Evolutionary conservation across 1,284 basidiomycete species (phyloP).

Genomic region (Leccinum discolor): DNA sequence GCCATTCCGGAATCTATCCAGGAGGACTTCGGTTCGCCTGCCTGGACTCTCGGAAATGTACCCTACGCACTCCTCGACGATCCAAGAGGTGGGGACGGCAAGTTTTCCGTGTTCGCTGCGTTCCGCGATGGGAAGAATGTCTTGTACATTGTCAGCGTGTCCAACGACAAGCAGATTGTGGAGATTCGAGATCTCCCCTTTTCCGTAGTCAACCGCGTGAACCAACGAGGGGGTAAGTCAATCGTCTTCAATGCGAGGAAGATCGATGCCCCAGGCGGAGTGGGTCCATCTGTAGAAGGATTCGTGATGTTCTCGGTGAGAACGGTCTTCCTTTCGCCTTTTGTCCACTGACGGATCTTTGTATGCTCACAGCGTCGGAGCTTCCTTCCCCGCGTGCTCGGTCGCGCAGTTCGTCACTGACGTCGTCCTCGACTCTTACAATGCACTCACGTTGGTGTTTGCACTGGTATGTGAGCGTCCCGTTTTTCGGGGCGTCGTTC

Average conservation of each 20-base stretch:
- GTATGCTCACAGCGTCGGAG: background rate
- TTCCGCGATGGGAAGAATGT: constrained; percentile 49
- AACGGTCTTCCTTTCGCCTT: background rate
- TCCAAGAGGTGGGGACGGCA: constrained; percentile 26
- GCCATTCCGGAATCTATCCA: constrained; percentile 47
- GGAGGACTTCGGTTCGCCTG: constrained; percentile 59
- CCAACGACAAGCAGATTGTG: constrained; percentile 26
- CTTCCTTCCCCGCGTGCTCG: background rate
- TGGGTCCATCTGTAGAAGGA: background rate
- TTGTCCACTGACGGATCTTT: background rate
- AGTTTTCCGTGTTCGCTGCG: constrained; percentile 46
- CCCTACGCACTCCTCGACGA: constrained; percentile 50
- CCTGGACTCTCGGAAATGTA: constrained; percentile 52
- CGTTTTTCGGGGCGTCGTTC: no score
- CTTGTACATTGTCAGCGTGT: constrained; percentile 49
- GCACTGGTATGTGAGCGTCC: no score
- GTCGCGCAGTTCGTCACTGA: background rate
- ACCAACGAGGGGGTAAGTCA: constrained; percentile 31
- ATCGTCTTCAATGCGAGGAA: constrained; percentile 28
- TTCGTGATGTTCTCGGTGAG: background rate
- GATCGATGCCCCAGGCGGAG: constrained; percentile 19
- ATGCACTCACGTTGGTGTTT: no score
- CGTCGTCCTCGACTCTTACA: no score
- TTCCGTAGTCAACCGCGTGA: constrained; percentile 43
- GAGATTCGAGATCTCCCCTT: constrained; percentile 45